Percentiles rank a stretch among this genome's conserved stretches.
Conservation (phyloP, 805 yeast species). For the Spathaspora arborariae region DNA sequence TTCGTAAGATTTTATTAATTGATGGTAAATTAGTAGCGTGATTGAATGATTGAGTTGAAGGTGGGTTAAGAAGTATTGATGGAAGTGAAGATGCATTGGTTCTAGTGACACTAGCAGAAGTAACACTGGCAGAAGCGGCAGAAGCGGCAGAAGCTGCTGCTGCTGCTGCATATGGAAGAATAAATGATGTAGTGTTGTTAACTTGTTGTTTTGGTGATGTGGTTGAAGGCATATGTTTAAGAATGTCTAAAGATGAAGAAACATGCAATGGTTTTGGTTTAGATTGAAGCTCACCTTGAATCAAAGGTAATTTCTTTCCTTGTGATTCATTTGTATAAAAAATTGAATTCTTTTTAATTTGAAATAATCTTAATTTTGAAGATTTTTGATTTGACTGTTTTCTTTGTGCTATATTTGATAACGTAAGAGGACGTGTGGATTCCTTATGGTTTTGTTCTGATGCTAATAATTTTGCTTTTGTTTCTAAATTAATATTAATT, state of each 20-base stretch:
- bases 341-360: constrained; percentile 34
- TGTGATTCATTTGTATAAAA: constrained; percentile 15
- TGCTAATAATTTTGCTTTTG: constrained; percentile 9
- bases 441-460: constrained; percentile 4
- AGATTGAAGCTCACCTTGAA: constrained; percentile 3
- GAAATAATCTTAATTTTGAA: constrained; percentile 30
- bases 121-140: no score
- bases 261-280: constrained; percentile 1
- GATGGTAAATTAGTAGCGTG: constrained; percentile 27
- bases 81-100: neutral
- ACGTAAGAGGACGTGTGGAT: constrained; percentile 11
- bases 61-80: constrained; percentile 8
- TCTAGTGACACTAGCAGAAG: neutral
- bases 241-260: constrained; percentile 2
- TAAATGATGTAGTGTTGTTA: constrained; percentile 3
- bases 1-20: constrained; percentile 40
- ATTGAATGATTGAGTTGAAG: constrained; percentile 5
- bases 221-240: constrained; percentile 1
- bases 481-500: constrained; percentile 21
- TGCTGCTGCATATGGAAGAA: constrained; percentile 6
- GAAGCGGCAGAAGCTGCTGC: constrained; percentile 1
- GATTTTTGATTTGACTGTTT: constrained; percentile 10
- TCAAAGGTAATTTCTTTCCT: constrained; percentile 10
- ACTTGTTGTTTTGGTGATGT: neutral
- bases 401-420: constrained; percentile 20